These are phyloP conservation scores for Boletus semigastroideus DNA, from an alignment of 1,284 basidiomycete species.

Conservation along the genomic window DNA sequence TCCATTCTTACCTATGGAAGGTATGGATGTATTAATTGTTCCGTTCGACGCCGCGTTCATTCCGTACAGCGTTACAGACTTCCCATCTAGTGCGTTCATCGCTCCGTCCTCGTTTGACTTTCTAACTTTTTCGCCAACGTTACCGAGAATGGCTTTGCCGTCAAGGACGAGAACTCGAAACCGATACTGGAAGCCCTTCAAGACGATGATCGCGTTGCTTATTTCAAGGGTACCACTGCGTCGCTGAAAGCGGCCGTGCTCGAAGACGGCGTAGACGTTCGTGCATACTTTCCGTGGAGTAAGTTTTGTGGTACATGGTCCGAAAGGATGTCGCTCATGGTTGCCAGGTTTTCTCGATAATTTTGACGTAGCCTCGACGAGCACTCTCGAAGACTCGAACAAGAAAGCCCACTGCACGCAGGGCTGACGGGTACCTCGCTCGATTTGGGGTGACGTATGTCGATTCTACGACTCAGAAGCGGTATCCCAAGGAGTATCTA, in stretches of 20 bases:
- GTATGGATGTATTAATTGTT: constrained; percentile 30
- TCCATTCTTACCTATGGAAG: constrained; percentile 59
- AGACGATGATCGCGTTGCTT: constrained; percentile 66
- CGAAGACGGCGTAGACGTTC: constrained; percentile 65
- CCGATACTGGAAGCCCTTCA: constrained; percentile 56
- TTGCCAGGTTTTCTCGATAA: constrained; percentile 62
- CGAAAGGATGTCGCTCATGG: neutral
- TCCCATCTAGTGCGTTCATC: constrained; percentile 57
- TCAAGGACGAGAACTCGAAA: constrained; percentile 62
- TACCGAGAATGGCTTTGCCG: constrained; percentile 74
- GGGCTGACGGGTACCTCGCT: constrained; percentile 63
- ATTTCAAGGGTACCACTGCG: constrained; percentile 64
- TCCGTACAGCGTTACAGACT: constrained; percentile 54
- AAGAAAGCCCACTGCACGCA: constrained; percentile 17
- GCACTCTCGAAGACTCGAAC: neutral
- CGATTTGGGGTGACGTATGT: constrained; percentile 68
- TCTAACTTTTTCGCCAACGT: constrained; percentile 38
- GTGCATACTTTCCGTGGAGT: constrained; percentile 76
- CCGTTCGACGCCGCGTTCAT: constrained; percentile 3
- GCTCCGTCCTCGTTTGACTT: too few relatives aligned
- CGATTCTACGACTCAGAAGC: constrained; percentile 68
- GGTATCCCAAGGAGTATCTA: constrained; percentile 62
- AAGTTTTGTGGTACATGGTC: constrained; percentile 16
- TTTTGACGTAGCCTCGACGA: constrained; percentile 41
- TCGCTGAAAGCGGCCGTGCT: constrained; percentile 59